Conservation (phyloP, 129 eudicot genomes). For the Sambucus nigra region DNA sequence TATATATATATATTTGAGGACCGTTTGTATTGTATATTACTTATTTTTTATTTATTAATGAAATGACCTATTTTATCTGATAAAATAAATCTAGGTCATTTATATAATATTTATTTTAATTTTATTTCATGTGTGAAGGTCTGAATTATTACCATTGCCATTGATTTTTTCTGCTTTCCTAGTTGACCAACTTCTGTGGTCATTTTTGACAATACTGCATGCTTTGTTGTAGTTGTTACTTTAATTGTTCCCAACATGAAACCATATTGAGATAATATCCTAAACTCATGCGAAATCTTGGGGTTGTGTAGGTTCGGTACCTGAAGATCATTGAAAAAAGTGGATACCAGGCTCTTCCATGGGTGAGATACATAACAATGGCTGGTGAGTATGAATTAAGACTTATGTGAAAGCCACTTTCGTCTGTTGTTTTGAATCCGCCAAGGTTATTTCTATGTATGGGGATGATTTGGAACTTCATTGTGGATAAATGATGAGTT, state of each 20-base stretch:
- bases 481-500: constrained; percentile 14
- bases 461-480: constrained; percentile 11
- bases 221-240: background rate
- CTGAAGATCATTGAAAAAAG: constrained; percentile 95
- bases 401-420: constrained; percentile 37
- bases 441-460: background rate
- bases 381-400: constrained; percentile 96
- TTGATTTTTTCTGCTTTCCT: no score
- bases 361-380: constrained; percentile 98
- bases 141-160: no score
- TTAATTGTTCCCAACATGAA: background rate
- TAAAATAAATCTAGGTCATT: no score
- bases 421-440: constrained; percentile 2
- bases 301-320: constrained; percentile 65
- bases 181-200: no score
- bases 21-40: no score
- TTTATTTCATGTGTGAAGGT: no score
- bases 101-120: no score
- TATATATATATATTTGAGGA: no score
- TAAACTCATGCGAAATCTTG: background rate
- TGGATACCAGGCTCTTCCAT: constrained; percentile 96
- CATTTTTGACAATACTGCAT: no score
- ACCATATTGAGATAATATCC: background rate
- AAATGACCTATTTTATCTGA: no score
- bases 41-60: no score